These are phyloP conservation scores for Penicillium bovifimosum DNA, from an alignment of 495 filamentous ascomycete genomes.

Conservation along the genomic window DNA sequence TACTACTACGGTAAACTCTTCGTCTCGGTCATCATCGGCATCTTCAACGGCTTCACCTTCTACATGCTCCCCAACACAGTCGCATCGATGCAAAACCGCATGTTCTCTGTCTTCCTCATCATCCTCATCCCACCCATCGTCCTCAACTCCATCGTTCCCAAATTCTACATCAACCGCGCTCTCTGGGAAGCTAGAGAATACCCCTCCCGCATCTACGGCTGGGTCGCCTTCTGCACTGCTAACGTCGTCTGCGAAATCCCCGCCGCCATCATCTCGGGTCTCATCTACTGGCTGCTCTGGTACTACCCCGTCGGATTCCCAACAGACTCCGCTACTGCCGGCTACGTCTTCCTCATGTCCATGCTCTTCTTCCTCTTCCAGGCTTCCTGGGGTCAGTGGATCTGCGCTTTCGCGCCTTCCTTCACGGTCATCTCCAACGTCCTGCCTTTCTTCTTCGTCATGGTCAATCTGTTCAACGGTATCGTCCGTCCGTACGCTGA, in stretches of 20 bases:
- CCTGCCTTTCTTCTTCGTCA: conserved; percentile 60
- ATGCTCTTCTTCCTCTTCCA: conserved; percentile 79
- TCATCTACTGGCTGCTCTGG: conserved; percentile 73
- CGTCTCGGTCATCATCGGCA: conserved; percentile 60
- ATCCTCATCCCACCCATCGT: conserved; percentile 67
- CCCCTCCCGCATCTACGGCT: conserved; percentile 73
- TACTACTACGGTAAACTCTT: conserved; percentile 76
- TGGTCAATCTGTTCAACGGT: conserved; percentile 73
- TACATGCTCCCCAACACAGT: conserved; percentile 63
- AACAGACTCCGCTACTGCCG: conserved; percentile 54
- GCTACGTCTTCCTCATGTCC: conserved; percentile 81
- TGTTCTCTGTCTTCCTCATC: conserved; percentile 75
- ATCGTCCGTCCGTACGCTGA: conserved; percentile 58
- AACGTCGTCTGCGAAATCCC: conserved; percentile 75
- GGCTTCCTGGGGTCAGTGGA: conserved; percentile 77
- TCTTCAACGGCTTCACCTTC: conserved; percentile 85
- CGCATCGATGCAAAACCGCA: conserved; percentile 69
- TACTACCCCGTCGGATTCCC: conserved; percentile 75
- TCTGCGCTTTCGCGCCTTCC: conserved; percentile 71
- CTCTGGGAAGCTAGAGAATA: conserved; percentile 74
- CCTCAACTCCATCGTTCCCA: conserved; percentile 75
- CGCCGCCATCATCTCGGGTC: conserved; percentile 52
- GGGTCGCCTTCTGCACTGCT: conserved; percentile 76
- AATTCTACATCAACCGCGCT: conserved; percentile 71
- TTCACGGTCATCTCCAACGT: conserved; percentile 78